Evolutionary conservation across 352 stramenopile genomes (phyloP).

Genomic region (Globisporangium ultimum): DNA sequence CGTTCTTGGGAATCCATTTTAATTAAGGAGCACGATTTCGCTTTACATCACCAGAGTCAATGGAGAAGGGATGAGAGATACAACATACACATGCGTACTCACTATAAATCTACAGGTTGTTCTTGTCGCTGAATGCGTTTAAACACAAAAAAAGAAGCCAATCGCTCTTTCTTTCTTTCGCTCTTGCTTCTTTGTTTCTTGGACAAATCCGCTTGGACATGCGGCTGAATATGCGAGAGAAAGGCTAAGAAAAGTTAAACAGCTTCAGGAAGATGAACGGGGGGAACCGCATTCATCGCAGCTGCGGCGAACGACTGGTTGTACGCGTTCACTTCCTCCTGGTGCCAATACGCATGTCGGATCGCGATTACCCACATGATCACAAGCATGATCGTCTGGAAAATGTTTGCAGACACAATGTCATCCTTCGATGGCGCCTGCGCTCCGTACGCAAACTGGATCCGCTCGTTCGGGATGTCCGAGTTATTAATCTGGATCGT

Average conservation of each 20-base stretch:
- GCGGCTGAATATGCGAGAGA: no score
- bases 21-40: no score
- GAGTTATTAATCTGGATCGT: constrained; percentile 77
- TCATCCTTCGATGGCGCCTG: constrained; percentile 80
- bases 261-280: constrained; percentile 61
- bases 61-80: not conserved
- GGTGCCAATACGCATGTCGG: constrained; percentile 72
- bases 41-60: no score
- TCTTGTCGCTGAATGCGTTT: not conserved
- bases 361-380: constrained; percentile 84
- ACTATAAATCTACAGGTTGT: constrained; percentile 13
- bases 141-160: not conserved
- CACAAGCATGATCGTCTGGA: constrained; percentile 80
- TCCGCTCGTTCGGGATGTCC: constrained; percentile 65
- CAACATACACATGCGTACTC: not conserved
- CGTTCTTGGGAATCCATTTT: constrained; percentile 4
- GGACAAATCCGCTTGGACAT: no score
- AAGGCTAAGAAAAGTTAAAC: constrained; percentile 23
- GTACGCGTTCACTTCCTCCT: constrained; percentile 72
- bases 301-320: constrained; percentile 78
- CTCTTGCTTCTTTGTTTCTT: no score
- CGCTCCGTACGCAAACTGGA: constrained; percentile 70
- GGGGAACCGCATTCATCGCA: constrained; percentile 80
- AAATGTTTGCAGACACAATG: constrained; percentile 82
- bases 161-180: not conserved